Evolutionary conservation across 2,329 filamentous ascomycete species (phyloP), one percentile per base, ranked within the genome.

Genomic region (Clarireedia paspali): DNA sequence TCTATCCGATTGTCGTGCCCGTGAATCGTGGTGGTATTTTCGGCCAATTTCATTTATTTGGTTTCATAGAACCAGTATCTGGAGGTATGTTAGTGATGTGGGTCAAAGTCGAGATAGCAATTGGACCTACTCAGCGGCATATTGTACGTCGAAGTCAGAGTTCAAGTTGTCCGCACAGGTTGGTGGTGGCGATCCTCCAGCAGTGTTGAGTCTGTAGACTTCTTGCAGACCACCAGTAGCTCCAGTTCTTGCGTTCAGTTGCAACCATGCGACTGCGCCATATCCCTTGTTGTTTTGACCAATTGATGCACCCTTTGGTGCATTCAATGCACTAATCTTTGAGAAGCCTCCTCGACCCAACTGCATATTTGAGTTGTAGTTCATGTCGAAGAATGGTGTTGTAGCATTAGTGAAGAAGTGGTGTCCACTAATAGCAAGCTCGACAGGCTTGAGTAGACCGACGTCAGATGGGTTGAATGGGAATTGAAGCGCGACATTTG

Each of bases 131-230:
- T 91, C 82, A 44, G 91, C 84, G 34, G 88, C 78, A 72, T 97
- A 96, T 67, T 91, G 77, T 14, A 96, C 82, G 59, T 85, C 75
- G 63, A 96, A 91, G 1, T 72, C 67, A 10, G 77, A 75, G 0
- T 76, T 70, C 76, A 83, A 77, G 24, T 42, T 49, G 10, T 83
- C 87, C 36, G 79, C 70, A 69, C 92, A 97, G 0, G 83, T 88
- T 26, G 80, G 75, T 0, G 91, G 91, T 2, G 90, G 73, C 47
- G 79, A 81, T 10, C 92, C 92, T 26, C 91, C 91, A 0, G 87
- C 90, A 10, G 92, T 97, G 65, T 88, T 80, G 46, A 96, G 74
- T 12, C 92, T 82, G 73, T 92, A 97, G 24, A 96, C 85, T 69
- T 90, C 83, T 69, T 84, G 81, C 63, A 89, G 81, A 46, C 76